Conservation (phyloP, 2,329 filamentous ascomycete species). For the Colletotrichum orchidophilum region DNA sequence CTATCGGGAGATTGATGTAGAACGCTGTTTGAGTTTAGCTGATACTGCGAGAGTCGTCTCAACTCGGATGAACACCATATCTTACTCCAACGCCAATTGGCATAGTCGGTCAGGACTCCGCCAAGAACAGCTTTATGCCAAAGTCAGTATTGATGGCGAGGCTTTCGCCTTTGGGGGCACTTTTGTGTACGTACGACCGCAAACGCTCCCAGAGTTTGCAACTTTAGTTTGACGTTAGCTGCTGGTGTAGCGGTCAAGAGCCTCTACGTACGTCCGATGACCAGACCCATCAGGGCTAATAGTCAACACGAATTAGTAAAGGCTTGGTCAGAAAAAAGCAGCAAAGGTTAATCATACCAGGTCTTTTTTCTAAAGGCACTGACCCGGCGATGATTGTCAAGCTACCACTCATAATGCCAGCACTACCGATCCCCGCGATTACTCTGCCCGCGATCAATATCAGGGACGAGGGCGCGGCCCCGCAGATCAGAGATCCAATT, state of each 20-base stretch:
- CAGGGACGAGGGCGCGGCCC: conserved; percentile 50
- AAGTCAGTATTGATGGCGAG: conserved; percentile 39
- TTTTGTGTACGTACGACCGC: neutral
- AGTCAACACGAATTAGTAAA: neutral
- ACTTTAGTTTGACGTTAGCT: neutral
- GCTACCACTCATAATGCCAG: conserved; percentile 52
- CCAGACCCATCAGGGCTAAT: neutral
- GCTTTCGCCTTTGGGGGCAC: conserved; percentile 45
- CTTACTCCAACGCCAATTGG: conserved; percentile 54
- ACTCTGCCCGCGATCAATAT: conserved; percentile 61
- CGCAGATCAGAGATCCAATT: conserved; percentile 58
- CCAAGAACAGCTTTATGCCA: conserved; percentile 49
- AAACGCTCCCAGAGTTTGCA: neutral
- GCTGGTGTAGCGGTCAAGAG: neutral
- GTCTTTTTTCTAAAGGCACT: conserved; percentile 42
- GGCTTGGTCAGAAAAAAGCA: neutral
- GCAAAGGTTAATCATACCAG: conserved; percentile 37
- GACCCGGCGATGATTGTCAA: conserved; percentile 45
- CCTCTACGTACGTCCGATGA: neutral
- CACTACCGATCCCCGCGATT: conserved; percentile 56
- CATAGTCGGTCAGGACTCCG: conserved; percentile 48
- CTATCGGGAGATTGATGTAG: conserved; percentile 50
- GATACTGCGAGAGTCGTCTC: neutral
- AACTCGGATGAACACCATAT: neutral
- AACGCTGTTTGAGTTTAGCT: conserved; percentile 40